Conservation (phyloP, 2,329 filamentous ascomycete genomes). For the Colletotrichum viniferum region DNA sequence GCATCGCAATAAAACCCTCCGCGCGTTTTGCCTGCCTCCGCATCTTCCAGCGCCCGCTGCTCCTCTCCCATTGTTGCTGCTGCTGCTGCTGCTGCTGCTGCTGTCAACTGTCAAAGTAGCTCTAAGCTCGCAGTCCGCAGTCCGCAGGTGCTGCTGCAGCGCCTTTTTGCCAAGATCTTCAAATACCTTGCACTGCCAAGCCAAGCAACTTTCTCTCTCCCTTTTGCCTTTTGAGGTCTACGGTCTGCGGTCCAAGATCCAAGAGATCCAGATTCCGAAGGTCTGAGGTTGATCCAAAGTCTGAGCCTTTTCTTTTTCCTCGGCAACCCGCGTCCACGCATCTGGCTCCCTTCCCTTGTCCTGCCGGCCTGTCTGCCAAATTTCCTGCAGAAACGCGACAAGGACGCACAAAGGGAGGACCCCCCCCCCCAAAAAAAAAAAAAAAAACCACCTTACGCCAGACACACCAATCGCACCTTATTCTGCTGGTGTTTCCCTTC, state of each 20-base stretch:
- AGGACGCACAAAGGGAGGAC: not conserved
- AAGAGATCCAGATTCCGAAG: not conserved
- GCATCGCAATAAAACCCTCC: constrained; percentile 14
- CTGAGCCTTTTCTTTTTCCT: not conserved
- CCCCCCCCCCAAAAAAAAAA: no score
- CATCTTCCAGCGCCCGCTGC: not conserved
- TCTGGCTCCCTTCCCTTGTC: not conserved
- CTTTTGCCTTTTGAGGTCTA: not conserved
- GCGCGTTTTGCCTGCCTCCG: not conserved
- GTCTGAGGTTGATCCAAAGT: not conserved
- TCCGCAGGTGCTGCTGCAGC: not conserved
- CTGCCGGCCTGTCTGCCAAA: not conserved
- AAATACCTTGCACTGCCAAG: constrained; percentile 11
- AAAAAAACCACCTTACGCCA: constrained; percentile 19
- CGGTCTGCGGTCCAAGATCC: not conserved
- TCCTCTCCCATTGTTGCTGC: not conserved
- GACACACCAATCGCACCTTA: constrained; percentile 11
- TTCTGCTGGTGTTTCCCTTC: not conserved
- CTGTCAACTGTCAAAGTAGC: not conserved
- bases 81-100: not conserved
- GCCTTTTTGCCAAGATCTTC: constrained; percentile 12
- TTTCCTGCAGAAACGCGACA: not conserved
- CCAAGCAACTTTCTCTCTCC: constrained; percentile 1
- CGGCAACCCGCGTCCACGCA: not conserved
- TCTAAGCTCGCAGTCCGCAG: not conserved